phyloP scores from a whole-genome alignment of 2,329 filamentous ascomycete genomes.

The Colletotrichum agaves region DNA sequence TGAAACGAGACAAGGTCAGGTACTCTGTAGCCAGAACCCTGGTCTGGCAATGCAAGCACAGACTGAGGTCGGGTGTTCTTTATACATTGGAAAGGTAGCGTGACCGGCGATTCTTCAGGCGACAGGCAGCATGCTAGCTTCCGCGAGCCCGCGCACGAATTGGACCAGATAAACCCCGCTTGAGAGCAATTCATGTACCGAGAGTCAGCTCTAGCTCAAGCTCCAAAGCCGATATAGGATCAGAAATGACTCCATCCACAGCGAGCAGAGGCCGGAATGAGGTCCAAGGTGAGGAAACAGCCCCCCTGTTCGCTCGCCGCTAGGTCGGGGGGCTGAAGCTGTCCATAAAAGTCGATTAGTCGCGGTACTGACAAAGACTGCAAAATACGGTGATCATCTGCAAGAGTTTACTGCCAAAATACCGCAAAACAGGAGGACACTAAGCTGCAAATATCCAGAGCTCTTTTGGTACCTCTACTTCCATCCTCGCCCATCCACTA shows the following conservation, averaged over 20 bases:
- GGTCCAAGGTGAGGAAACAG: constrained; percentile 24
- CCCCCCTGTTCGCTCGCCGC: constrained; percentile 1
- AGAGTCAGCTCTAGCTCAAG: constrained; percentile 4
- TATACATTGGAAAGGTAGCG: neutral
- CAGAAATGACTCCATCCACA: constrained; percentile 25
- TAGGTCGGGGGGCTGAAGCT: constrained; percentile 13
- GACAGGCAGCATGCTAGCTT: neutral
- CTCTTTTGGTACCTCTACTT: constrained; percentile 29
- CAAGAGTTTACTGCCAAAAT: neutral
- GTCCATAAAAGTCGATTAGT: constrained; percentile 21
- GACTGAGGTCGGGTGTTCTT: constrained; percentile 14
- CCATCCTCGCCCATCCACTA: constrained; percentile 15
- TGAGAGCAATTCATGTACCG: neutral
- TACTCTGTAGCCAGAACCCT: neutral
- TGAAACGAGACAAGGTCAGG: constrained; percentile 8
- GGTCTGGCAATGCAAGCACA: constrained; percentile 1
- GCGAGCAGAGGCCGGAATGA: constrained; percentile 28
- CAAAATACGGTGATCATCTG: neutral
- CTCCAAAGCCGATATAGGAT: constrained; percentile 33
- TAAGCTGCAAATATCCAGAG: constrained; percentile 2
- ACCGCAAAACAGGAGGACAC: neutral
- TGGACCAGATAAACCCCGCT: neutral
- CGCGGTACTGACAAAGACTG: constrained; percentile 23
- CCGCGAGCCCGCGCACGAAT: neutral
- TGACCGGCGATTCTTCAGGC: neutral